Base-by-base conservation (phyloP, 2,329 filamentous ascomycete species). In the Raffaelea arxii region DNA sequence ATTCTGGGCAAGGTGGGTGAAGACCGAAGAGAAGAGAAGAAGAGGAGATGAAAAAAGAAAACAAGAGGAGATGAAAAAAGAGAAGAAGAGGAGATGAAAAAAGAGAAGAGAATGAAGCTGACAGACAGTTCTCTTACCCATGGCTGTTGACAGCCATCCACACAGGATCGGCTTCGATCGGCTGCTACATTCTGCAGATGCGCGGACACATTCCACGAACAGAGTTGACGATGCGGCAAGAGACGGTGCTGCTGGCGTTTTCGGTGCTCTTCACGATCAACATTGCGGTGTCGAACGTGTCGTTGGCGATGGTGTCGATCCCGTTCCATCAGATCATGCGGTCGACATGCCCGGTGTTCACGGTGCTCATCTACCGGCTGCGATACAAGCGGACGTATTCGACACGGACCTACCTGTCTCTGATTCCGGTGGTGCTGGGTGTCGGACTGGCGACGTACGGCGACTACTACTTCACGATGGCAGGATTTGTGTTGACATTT, bases 241-340 rank as follows among this genome's bases (percentile, higher is more conserved):
- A 55, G 43, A 32, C 45, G 5, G 49, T 48, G 18, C 49, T 55
- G 30, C 43, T 53, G 4, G 51, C 37, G 32, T 49, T 55, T 7
- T 50, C 47, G 3, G 52, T 55, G 16, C 49, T 55, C 22, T 55
- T 55, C 41, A 55, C 53, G 43, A 18, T 55, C 46, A 55, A 55
- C 50, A 55, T 55, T 43, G 53, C 53, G 49, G 47, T 55, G 18
- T 53, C 50, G 37, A 55, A 55, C 25, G 53, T 55, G 12, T 55
- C 53, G 0, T 37, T 55, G 22, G 53, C 53, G 32, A 53, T 55
- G 51, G 53, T 55, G 19, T 80, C 78, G 1, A 74, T 82, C n/a
- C 74, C 78, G 2, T 82, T 82, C 61, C 79, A 81, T 60, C 78
- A 82, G 59, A 77, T 79, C 48, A 72, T 81, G 60, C 72, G 78